Percentiles rank a stretch among this genome's conserved stretches.
Conservation (phyloP, 495 filamentous ascomycete genomes). For the Immersiella caudata region DNA sequence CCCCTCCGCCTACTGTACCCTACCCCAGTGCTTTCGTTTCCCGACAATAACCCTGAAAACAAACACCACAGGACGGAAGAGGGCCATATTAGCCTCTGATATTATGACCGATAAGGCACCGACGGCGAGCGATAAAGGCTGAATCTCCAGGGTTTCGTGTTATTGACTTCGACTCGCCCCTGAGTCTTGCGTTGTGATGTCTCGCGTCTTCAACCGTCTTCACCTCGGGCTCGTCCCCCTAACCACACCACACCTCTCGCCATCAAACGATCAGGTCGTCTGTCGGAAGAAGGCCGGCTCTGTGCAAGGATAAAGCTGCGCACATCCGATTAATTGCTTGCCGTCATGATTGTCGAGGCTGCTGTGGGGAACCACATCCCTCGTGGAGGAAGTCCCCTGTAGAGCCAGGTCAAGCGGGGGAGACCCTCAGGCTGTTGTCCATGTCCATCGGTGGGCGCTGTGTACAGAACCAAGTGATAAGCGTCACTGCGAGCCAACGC, state of each 20-base stretch:
- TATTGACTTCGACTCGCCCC: conserved; percentile 2
- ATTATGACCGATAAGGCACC: conserved; percentile 20
- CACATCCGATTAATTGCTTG: not conserved
- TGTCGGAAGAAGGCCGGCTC: not conserved
- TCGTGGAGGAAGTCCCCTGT: not conserved
- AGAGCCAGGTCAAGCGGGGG: not conserved
- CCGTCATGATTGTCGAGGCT: not conserved
- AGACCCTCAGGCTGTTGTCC: conserved; percentile 3
- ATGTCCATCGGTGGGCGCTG: not conserved
- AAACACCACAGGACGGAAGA: not conserved
- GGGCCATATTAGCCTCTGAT: conserved; percentile 24
- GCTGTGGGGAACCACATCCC: not conserved
- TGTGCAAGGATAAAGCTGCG: not conserved
- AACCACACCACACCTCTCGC: not conserved
- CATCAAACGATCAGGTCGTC: not conserved
- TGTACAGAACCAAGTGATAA: not conserved
- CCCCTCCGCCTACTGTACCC: not conserved
- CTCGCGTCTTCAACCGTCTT: not conserved
- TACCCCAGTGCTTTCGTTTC: not conserved
- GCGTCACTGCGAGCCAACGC: not conserved
- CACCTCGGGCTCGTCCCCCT: not conserved
- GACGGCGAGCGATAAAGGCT: conserved; percentile 19
- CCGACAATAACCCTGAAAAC: not conserved
- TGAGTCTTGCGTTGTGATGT: not conserved
- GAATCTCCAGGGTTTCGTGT: conserved; percentile 6